Evolutionary conservation across 176 grass and related monocot species (phyloP).

Genomic region (Puccinellia tenuiflora): DNA sequence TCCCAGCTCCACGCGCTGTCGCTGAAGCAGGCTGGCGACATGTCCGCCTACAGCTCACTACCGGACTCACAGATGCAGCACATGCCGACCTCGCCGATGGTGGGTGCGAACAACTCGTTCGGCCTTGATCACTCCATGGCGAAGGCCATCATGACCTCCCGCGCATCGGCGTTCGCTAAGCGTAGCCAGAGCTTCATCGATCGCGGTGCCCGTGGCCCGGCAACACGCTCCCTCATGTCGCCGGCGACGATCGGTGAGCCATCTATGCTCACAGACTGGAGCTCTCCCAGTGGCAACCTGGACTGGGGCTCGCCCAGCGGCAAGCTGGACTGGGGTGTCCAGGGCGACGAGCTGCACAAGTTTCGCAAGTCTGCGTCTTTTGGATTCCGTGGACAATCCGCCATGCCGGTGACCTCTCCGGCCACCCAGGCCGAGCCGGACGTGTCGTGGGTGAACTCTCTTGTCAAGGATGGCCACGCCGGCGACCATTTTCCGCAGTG

Average conservation of each 20-base stretch:
- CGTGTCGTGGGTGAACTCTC: slow-evolving; percentile 60
- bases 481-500: slow-evolving; percentile 73
- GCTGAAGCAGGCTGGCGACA: slow-evolving; percentile 50
- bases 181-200: slow-evolving; percentile 98
- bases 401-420: neutral
- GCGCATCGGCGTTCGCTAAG: slow-evolving; percentile 71
- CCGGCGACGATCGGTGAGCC: slow-evolving; percentile 29
- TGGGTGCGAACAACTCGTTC: slow-evolving; percentile 40
- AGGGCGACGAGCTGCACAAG: slow-evolving; percentile 95
- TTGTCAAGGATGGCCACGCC: slow-evolving; percentile 66
- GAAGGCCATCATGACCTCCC: slow-evolving; percentile 82
- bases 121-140: slow-evolving; percentile 75
- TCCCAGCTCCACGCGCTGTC: slow-evolving; percentile 65
- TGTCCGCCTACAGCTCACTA: slow-evolving; percentile 39
- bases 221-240: slow-evolving; percentile 49
- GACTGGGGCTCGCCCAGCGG: slow-evolving; percentile 91
- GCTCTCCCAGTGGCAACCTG: slow-evolving; percentile 64
- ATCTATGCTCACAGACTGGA: slow-evolving; percentile 69
- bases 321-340: slow-evolving; percentile 87
- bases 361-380: slow-evolving; percentile 90
- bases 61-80: slow-evolving; percentile 49
- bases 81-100: slow-evolving; percentile 59
- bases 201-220: slow-evolving; percentile 40
- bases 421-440: slow-evolving; percentile 48
- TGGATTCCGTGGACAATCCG: slow-evolving; percentile 44